Conservation (phyloP, 2,329 filamentous ascomycete species). For the Diaporthe sp. region DNA sequence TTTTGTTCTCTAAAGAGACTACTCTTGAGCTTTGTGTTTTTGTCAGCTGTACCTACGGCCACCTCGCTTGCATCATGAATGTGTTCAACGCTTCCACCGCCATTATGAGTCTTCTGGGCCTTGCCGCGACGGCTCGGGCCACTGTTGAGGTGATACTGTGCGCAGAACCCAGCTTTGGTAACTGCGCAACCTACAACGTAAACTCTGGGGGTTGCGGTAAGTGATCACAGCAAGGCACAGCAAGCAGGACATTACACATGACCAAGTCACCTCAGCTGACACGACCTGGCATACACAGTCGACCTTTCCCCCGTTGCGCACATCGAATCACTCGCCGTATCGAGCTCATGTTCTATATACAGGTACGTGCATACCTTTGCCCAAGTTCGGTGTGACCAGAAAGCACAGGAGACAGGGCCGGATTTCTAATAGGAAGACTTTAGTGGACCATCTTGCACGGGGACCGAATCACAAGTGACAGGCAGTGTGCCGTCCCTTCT, state of each 20-base stretch:
- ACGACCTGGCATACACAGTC: background rate
- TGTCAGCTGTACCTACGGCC: background rate
- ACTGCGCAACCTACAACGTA: slow-evolving; percentile 7
- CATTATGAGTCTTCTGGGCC: background rate
- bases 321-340: slow-evolving; percentile 18
- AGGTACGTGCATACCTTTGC: background rate
- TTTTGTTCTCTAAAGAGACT: background rate
- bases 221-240: background rate
- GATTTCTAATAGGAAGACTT: background rate
- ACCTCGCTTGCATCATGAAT: background rate
- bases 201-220: slow-evolving; percentile 10
- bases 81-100: slow-evolving; percentile 10
- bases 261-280: background rate
- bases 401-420: background rate
- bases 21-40: background rate
- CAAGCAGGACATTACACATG: too few relatives aligned
- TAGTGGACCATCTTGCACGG: slow-evolving; percentile 8
- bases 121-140: background rate
- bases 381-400: too few relatives aligned
- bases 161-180: background rate
- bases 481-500: background rate
- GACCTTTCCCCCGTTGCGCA: background rate
- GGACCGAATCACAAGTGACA: slow-evolving; percentile 5
- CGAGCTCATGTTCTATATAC: slow-evolving; percentile 10
- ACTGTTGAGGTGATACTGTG: slow-evolving; percentile 12